Evolutionary conservation across 768 basidiomycete genomes (phyloP).

Genomic region (Phylloporus sp.): DNA sequence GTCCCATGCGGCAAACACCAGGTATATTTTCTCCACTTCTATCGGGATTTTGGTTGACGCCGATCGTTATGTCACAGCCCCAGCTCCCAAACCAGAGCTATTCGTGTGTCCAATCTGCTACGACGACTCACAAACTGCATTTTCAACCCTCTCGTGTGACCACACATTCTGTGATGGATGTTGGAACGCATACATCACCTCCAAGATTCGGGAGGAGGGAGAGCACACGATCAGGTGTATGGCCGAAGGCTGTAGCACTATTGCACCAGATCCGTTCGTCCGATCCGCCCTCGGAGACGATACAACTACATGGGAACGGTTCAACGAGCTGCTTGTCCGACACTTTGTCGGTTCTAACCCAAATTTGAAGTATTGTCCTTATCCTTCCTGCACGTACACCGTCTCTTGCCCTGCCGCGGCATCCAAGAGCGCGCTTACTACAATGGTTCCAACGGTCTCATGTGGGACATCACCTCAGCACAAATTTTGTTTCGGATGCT

Average conservation of each 20-base stretch:
- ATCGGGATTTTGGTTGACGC: neutral
- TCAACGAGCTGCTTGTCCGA: conserved; percentile 83
- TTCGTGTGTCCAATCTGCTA: conserved; percentile 96
- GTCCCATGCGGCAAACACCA: conserved; percentile 28
- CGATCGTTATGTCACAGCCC: conserved; percentile 10
- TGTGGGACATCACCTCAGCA: conserved; percentile 71
- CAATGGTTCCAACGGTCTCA: conserved; percentile 82
- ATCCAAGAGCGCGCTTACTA: conserved; percentile 65
- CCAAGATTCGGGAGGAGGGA: conserved; percentile 81
- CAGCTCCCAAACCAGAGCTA: conserved; percentile 36
- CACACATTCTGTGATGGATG: conserved; percentile 83
- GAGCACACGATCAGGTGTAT: conserved; percentile 74
- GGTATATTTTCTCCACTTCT: conserved; percentile 8
- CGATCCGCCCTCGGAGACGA: conserved; percentile 54
- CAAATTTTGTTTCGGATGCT: conserved; percentile 93
- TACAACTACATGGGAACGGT: conserved; percentile 56
- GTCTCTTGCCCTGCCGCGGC: conserved; percentile 85
- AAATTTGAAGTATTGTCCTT: conserved; percentile 91
- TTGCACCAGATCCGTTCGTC: conserved; percentile 63
- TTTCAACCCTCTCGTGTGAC: conserved; percentile 74
- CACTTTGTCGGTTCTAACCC: conserved; percentile 85
- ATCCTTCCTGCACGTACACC: conserved; percentile 92
- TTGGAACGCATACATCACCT: conserved; percentile 75
- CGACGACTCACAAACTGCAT: conserved; percentile 66
- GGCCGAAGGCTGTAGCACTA: conserved; percentile 70